Percentiles rank a stretch among this genome's conserved stretches.
Evolutionary conservation across 2,329 filamentous ascomycete genomes (phyloP).

Genomic region (Elsinoe arachidis): DNA sequence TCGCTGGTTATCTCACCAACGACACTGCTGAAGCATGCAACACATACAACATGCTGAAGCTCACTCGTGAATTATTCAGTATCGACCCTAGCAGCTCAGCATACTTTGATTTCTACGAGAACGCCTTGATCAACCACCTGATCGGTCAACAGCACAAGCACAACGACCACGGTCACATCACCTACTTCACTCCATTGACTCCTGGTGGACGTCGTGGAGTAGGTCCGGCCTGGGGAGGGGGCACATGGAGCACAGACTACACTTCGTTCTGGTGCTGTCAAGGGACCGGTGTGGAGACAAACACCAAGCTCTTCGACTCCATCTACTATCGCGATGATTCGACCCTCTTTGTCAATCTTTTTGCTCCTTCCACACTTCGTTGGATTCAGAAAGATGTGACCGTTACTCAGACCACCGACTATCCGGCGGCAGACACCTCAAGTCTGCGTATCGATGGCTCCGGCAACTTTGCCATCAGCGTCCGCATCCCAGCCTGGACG

Average conservation of each 20-base stretch:
- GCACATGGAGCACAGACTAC: constrained; percentile 48
- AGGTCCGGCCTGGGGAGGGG: constrained; percentile 46
- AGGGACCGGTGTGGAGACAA: constrained; percentile 44
- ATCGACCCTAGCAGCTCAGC: constrained; percentile 32
- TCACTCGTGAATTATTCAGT: constrained; percentile 45
- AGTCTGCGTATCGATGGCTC: constrained; percentile 32
- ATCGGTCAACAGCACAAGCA: constrained; percentile 42
- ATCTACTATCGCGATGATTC: constrained; percentile 41
- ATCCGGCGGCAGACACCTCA: constrained; percentile 34
- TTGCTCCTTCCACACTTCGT: constrained; percentile 38
- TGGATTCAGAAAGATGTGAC: constrained; percentile 37
- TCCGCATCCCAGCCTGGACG: constrained; percentile 44
- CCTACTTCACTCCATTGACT: constrained; percentile 46
- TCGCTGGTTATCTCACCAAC: constrained; percentile 34
- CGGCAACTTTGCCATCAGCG: constrained; percentile 29
- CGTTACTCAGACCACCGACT: constrained; percentile 37
- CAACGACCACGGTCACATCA: constrained; percentile 41
- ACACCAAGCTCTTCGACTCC: constrained; percentile 47
- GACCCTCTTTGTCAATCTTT: constrained; percentile 43
- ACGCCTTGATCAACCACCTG: constrained; percentile 43
- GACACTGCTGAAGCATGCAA: constrained; percentile 48
- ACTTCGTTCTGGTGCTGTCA: constrained; percentile 48
- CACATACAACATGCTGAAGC: constrained; percentile 50
- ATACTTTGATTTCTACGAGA: constrained; percentile 49
- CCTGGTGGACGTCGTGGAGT: constrained; percentile 41